Percentiles rank a stretch among this genome's conserved stretches.
phyloP scores from a whole-genome alignment of 495 filamentous ascomycete genomes.

The Cairneyella variabilis region DNA sequence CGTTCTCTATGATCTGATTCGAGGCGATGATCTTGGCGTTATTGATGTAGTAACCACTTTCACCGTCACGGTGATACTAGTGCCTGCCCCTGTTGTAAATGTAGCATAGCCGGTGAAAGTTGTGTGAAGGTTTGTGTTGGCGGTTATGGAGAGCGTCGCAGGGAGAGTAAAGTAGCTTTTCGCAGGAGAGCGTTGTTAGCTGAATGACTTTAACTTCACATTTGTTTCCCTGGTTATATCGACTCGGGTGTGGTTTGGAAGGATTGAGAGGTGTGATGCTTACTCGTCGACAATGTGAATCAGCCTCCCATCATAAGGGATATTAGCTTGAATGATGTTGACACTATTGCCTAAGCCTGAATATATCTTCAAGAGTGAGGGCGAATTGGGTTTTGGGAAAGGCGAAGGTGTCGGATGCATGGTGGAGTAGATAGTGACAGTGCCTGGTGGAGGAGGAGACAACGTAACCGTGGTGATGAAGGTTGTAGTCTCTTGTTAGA shows the following conservation, averaged over 20 bases:
- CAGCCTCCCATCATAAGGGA: slow-evolving; percentile 29
- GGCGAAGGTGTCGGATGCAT: too few species aligned
- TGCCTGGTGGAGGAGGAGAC: too few species aligned
- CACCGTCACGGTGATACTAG: slow-evolving; percentile 26
- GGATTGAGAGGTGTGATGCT: too few species aligned
- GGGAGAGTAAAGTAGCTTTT: slow-evolving; percentile 38
- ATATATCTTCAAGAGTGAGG: too few species aligned
- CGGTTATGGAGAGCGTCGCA: slow-evolving; percentile 32
- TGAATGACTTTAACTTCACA: too few species aligned
- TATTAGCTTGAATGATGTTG: slow-evolving; percentile 30
- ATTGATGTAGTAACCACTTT: slow-evolving; percentile 29
- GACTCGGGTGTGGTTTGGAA: neutral
- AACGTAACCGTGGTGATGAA: too few species aligned
- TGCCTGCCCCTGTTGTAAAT: slow-evolving; percentile 21
- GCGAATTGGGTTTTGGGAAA: too few species aligned
- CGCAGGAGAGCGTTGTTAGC: slow-evolving; percentile 3
- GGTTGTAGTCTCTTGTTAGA: too few species aligned
- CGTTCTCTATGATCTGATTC: slow-evolving; percentile 32
- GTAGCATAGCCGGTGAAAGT: slow-evolving; percentile 23
- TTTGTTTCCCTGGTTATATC: too few species aligned
- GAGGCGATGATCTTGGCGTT: slow-evolving; percentile 31
- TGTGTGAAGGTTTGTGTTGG: slow-evolving; percentile 19
- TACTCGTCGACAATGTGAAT: slow-evolving; percentile 32
- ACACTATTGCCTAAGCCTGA: slow-evolving; percentile 31
- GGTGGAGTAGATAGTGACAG: too few species aligned